Evolutionary conservation across 192 early-diverging fungal species (phyloP), one percentile per base, ranked within the genome.

Genomic region (Linnemannia elongata): DNA sequence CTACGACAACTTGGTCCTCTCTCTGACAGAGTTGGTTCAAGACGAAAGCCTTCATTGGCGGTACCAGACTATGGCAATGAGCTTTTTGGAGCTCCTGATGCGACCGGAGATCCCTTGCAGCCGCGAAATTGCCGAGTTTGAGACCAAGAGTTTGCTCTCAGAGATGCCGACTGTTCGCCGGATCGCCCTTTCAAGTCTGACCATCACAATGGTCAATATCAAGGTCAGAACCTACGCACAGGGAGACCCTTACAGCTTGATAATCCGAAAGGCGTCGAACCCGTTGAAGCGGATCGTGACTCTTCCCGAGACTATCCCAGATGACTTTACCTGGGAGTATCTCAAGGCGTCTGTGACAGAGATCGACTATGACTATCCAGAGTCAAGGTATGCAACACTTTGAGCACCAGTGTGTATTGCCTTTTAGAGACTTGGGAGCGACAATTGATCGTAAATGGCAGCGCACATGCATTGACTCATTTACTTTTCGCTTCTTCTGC

Each of bases 11-110:
- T 69, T 91, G 22, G 55, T 89, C 6, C 77, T 80, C 35, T 85
- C 90, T 18, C 90, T 98, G 76, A 89, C 95, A 22, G 91, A 89
- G 22, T 82, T 96, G 47, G 79, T 95, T 35, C 89, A 92, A 54
- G 90, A 93, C 57, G 88, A 91, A 3, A 90, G 90, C 13, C 85
- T 96, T 1, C 97, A 97, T 42, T 97, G 97, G 96, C 93, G 96
- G 18, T 96, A 96, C 89, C 91, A 93, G 1, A 91, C 93, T 4
- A 96, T 98, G 92, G 91, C 95, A 9, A 91, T 95, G 68, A 96
- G 94, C 72, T 95, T 97, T 66, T 85, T 99, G 10, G 96, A 98
- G 69, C 82, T 95, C 33, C 87, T 94, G 27, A 88, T 95, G 75
- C 89, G 94, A 22, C 89, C 93, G 1, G 92, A 96, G 36, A 88